Conservation (phyloP, 768 basidiomycete species). For the Boletus patriciae region DNA sequence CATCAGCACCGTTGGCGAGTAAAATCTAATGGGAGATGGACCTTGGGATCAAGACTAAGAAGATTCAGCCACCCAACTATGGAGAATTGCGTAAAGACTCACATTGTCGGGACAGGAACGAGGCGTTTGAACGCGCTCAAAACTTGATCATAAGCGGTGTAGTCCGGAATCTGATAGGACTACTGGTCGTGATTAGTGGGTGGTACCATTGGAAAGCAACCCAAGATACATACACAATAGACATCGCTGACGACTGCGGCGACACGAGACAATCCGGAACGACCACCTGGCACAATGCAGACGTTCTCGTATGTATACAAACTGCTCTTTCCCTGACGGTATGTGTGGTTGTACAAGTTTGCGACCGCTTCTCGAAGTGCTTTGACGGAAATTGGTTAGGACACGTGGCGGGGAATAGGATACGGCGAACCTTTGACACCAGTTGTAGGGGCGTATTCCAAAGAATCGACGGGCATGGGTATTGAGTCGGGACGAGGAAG, state of each 20-base stretch:
- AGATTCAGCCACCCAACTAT: slow-evolving; percentile 1
- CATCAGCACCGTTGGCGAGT: slow-evolving; percentile 4
- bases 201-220: not conserved
- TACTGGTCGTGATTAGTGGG: slow-evolving; percentile 26
- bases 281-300: slow-evolving; percentile 93
- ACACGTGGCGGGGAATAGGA: not conserved
- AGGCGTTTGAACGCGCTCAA: slow-evolving; percentile 84
- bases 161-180: slow-evolving; percentile 91
- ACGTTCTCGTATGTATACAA: slow-evolving; percentile 93
- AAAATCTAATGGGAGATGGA: slow-evolving; percentile 14
- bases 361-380: slow-evolving; percentile 89
- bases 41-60: slow-evolving; percentile 48
- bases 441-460: slow-evolving; percentile 92
- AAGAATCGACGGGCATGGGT: slow-evolving; percentile 63
- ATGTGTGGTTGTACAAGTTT: slow-evolving; percentile 82
- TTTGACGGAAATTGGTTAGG: slow-evolving; percentile 28
- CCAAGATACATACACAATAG: slow-evolving; percentile 55
- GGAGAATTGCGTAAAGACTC: slow-evolving; percentile 30
- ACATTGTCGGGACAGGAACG: slow-evolving; percentile 89
- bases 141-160: slow-evolving; percentile 86
- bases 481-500: slow-evolving; percentile 65
- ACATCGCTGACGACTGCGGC: slow-evolving; percentile 92
- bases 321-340: slow-evolving; percentile 75
- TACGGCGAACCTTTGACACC: slow-evolving; percentile 70
- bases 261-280: slow-evolving; percentile 84